phyloP scores from a whole-genome alignment of 2,329 filamentous ascomycete genomes.

The Cladosporium oxysporum region DNA sequence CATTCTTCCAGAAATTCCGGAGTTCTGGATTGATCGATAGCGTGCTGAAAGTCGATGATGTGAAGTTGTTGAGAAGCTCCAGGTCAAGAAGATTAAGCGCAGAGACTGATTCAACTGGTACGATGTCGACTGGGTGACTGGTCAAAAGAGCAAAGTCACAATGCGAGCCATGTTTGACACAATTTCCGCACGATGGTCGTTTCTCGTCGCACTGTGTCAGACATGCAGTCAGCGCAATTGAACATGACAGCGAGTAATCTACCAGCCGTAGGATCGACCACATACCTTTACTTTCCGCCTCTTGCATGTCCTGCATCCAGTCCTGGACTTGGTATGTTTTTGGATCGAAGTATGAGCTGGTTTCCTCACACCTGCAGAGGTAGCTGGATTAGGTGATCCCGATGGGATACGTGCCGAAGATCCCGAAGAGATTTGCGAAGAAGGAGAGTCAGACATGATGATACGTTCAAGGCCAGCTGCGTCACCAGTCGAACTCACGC shows the following conservation, averaged over 20 bases:
- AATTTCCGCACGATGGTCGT: conserved; percentile 9
- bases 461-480: background rate
- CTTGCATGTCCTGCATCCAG: conserved; percentile 13
- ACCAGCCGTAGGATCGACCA: background rate
- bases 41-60: background rate
- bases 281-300: conserved; percentile 13
- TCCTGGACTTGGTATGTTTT: conserved; percentile 11
- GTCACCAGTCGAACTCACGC: background rate
- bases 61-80: conserved; percentile 12
- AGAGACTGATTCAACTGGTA: background rate
- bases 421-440: background rate
- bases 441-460: background rate
- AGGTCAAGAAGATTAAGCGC: conserved; percentile 4
- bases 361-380: background rate
- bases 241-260: too few relatives aligned
- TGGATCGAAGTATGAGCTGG: background rate
- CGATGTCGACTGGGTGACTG: background rate
- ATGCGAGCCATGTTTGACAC: conserved; percentile 1
- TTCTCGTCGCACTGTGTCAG: conserved; percentile 10
- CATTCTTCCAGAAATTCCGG: conserved; percentile 9
- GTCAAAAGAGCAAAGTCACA: conserved; percentile 1
- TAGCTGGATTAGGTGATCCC: background rate
- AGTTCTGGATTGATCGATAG: background rate
- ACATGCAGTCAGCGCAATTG: background rate
- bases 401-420: background rate